Base-by-base conservation (phyloP, 2,329 filamentous ascomycete genomes). In the Pestalotiopsis sp. region DNA sequence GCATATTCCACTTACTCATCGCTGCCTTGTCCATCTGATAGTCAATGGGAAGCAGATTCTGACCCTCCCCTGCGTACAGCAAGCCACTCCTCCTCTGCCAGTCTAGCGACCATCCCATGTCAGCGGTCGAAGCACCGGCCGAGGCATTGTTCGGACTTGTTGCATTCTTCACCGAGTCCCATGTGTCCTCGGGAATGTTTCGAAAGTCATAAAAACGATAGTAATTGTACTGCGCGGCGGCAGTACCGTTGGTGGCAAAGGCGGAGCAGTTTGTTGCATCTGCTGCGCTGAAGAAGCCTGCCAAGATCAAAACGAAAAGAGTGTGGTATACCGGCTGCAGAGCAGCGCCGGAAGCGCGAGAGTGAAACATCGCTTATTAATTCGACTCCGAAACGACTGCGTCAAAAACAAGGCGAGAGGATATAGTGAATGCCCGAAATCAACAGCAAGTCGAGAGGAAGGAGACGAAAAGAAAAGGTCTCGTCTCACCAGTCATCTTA, bases 171-270 rank as follows among this genome's bases (percentile, higher is more conserved):
- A 49, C 39, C 3, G n/a, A 45, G 12, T 64, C 38, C 61, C 61
- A 64, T 7, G 61, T 64, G 20, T 64, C 61, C 20, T 14, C 3
- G 17, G 61, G 20, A 23, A 64, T 45, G 39, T 64, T 64, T 12
- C 61, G 36, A n/a, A 64, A 64, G 12, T 64, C 61, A 52, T 64
- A 64, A 39, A 64, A 64, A n/a, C 61, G 61, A 36, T 64, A 64
- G 23, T 64, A 64, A 23, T 31, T 64, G 20, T 38, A 64, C 36
- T 64, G 61, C 39, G 61, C 38, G 20, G 61, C 61, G 13, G 61
- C 61, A 20, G 61, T 49, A 39, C 61, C 61, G 39, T 64, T 64
- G 27, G 61, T 64, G 20, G 38, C 36, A 38, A 64, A 64, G 6
- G 61, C 36, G 12, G 61, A 64, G 38, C 61, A 64, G 61, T 64